phyloP scores from a whole-genome alignment of 495 filamentous ascomycete species.

The Penicillium bovifimosum region DNA sequence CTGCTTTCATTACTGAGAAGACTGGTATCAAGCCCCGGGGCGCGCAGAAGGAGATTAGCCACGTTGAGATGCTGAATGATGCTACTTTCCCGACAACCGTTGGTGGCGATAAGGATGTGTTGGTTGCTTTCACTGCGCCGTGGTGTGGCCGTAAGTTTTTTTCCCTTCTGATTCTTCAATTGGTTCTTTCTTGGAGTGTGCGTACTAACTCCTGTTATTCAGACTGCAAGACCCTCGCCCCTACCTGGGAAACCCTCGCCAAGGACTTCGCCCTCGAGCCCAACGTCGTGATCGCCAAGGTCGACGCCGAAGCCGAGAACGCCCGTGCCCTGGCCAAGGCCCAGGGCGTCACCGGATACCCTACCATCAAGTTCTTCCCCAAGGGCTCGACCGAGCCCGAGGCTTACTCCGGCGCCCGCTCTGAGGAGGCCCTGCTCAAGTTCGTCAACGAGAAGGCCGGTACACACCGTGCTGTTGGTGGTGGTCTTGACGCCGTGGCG shows the following conservation, averaged over 20 bases:
- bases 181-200: background rate
- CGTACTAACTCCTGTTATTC: conserved; percentile 24
- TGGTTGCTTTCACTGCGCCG: conserved; percentile 94
- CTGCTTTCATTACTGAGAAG: conserved; percentile 79
- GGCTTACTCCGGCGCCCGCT: conserved; percentile 71
- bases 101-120: conserved; percentile 80
- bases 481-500: conserved; percentile 70
- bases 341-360: conserved; percentile 78
- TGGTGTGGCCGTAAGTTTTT: conserved; percentile 94
- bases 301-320: conserved; percentile 85
- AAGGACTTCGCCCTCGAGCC: conserved; percentile 73
- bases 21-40: conserved; percentile 73
- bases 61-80: conserved; percentile 77
- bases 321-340: conserved; percentile 69
- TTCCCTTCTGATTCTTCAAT: conserved; percentile 6
- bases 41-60: conserved; percentile 63
- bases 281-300: conserved; percentile 81
- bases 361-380: conserved; percentile 97
- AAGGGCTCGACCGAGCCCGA: conserved; percentile 71
- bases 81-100: conserved; percentile 67
- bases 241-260: conserved; percentile 84
- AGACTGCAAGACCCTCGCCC: conserved; percentile 97
- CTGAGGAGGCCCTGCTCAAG: conserved; percentile 66
- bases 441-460: conserved; percentile 89
- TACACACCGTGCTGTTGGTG: conserved; percentile 78